phyloP scores from a whole-genome alignment of 345 rosid genomes.

The Euclidium syriacum region DNA sequence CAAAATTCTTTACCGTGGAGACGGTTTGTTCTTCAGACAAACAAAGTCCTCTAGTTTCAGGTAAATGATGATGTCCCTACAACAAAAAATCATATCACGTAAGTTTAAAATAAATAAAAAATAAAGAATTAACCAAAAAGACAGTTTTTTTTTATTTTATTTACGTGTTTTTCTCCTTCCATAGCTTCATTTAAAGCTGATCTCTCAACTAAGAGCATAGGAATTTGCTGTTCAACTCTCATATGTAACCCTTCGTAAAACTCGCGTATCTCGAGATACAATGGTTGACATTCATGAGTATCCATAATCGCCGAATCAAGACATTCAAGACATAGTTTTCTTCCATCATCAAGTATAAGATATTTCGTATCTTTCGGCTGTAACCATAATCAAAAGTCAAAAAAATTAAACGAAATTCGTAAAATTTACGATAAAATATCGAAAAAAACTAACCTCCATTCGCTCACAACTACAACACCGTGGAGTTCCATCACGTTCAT shows the following conservation, averaged over 20 bases:
- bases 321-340: slow-evolving; percentile 78
- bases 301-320: slow-evolving; percentile 85
- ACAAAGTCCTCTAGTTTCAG: slow-evolving; percentile 99
- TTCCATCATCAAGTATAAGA: slow-evolving; percentile 69
- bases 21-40: slow-evolving; percentile 93
- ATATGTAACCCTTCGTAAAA: slow-evolving; percentile 82
- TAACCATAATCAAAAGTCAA: slow-evolving; percentile 21
- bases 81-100: background rate
- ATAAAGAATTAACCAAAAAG: background rate
- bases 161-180: slow-evolving; percentile 62
- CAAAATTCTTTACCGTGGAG: slow-evolving; percentile 71
- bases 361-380: slow-evolving; percentile 58
- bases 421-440: background rate
- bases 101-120: background rate
- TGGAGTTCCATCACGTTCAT: slow-evolving; percentile 78
- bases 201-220: slow-evolving; percentile 80
- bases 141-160: background rate
- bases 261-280: slow-evolving; percentile 70
- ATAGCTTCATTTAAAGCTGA: slow-evolving; percentile 72
- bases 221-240: slow-evolving; percentile 75
- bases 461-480: slow-evolving; percentile 77
- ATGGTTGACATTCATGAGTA: slow-evolving; percentile 75
- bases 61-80: slow-evolving; percentile 93
- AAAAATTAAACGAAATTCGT: background rate
- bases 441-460: slow-evolving; percentile 61